Evolutionary conservation across 2,329 filamentous ascomycete species (phyloP), one percentile per base, ranked within the genome.

Genomic region (Curvularia sp.): DNA sequence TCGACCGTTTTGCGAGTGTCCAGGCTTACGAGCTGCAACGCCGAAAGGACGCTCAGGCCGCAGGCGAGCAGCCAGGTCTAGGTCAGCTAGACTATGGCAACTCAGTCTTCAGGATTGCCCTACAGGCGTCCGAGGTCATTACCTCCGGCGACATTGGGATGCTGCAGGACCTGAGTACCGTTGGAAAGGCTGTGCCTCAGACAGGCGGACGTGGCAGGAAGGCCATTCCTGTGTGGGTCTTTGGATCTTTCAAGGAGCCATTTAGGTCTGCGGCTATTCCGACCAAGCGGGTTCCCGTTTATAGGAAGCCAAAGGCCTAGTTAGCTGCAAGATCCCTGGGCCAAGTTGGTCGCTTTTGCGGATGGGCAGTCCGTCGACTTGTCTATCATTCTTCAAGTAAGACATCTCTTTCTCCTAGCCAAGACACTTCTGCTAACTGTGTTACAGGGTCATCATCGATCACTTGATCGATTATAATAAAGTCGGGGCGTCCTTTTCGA

Each of bases 61-160:
- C 8, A 3, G 49, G 47, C 4, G 53, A 52, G 20, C 18, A 24
- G 5, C 35, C 38, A 13, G 38, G 33, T 1, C 46, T 60, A 4
- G 55, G 57, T 20, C 63, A 65, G 35, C 49, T 63, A 4, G 53
- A 61, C 28, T 65, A 65, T 38, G 63, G 63, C 26, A 65, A 61
- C 33, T 48, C 39, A 10, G 42, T 56, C 46, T 48, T 47, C 52
- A 63, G 55, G 56, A 54, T 65, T 33, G 50, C 53, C 15, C 49
- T 65, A 1, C 55, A 58, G 24, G 50, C 41, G 15, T 46, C 43
- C 1, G 22, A 31, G 4, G n/a, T 53, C 39, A 61, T 63, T 41
- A 55, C 44, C 18, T 20, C 49, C 1, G 5, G 53, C 33, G 48
- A 65, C 9, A 53, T 65, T 31, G 63, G 63, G n/a, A 59, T 39